Evolutionary conservation across 192 early-diverging fungal genomes (phyloP).

Genomic region (Coemansia asiatica): DNA sequence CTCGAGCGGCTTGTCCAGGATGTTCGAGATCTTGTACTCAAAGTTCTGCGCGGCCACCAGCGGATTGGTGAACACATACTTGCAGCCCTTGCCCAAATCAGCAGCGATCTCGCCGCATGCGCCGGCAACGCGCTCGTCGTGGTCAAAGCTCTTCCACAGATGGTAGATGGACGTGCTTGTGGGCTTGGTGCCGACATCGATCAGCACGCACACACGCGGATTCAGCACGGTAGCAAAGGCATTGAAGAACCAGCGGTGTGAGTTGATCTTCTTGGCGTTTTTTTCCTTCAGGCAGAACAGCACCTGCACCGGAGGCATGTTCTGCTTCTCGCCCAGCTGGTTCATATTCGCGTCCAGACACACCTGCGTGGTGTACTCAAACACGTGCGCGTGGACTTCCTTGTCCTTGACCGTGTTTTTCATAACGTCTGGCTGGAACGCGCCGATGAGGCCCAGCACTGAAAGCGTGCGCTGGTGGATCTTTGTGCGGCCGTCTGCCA

Average conservation of each 20-base stretch:
- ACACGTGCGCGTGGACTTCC: slow-evolving; percentile 78
- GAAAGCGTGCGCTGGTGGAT: slow-evolving; percentile 75
- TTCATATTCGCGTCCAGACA: slow-evolving; percentile 65
- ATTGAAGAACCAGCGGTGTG: slow-evolving; percentile 96
- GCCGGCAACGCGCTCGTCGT: slow-evolving; percentile 76
- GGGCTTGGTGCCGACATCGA: slow-evolving; percentile 93
- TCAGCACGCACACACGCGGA: slow-evolving; percentile 85
- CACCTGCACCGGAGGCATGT: slow-evolving; percentile 81
- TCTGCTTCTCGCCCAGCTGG: slow-evolving; percentile 66
- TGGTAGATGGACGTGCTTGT: slow-evolving; percentile 83
- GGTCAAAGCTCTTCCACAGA: slow-evolving; percentile 91
- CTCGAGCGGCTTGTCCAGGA: slow-evolving; percentile 95
- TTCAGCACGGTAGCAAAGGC: slow-evolving; percentile 80
- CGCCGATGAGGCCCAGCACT: slow-evolving; percentile 80
- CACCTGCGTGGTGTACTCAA: slow-evolving; percentile 87
- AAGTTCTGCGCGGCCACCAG: slow-evolving; percentile 95
- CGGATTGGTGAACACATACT: slow-evolving; percentile 72
- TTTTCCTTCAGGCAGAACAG: slow-evolving; percentile 91
- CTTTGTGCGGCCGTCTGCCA: slow-evolving; percentile 85
- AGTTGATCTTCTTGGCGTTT: slow-evolving; percentile 93
- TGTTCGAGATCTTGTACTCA: slow-evolving; percentile 98
- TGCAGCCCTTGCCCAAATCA: slow-evolving; percentile 72
- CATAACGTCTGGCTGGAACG: slow-evolving; percentile 70
- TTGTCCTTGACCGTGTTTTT: slow-evolving; percentile 68
- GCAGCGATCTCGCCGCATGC: slow-evolving; percentile 95